Conservation (phyloP, 225 moss, liverwort and hornwort species). For the Marchantia polymorpha region DNA sequence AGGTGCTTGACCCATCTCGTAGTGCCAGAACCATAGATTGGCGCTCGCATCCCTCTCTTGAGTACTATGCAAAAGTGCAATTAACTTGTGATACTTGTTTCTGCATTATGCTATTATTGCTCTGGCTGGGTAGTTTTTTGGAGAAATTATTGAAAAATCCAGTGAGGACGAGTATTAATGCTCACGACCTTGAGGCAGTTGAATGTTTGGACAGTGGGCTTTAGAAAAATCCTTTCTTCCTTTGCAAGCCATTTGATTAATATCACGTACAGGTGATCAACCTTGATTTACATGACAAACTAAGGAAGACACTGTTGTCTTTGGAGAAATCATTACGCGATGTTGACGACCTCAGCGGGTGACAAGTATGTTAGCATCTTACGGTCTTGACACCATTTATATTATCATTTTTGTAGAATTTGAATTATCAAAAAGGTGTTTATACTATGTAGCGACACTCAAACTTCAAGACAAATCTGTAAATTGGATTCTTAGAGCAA, state of each 20-base stretch:
- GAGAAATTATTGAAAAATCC: not conserved
- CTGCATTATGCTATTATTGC: not conserved
- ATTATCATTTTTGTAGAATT: no score
- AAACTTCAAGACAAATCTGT: no score
- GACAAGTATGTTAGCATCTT: not conserved
- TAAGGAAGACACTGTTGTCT: conserved; percentile 86
- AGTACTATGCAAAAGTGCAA: not conserved
- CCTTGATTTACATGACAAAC: conserved; percentile 87
- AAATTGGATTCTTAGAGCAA: no score
- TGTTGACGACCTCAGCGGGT: conserved; percentile 88
- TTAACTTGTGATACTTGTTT: not conserved
- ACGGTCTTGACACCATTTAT: no score
- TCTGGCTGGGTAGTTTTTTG: not conserved
- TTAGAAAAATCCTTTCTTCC: not conserved
- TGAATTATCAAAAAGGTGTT: no score
- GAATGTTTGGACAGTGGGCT: not conserved
- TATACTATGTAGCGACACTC: no score
- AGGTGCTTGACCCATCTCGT: conserved; percentile 43
- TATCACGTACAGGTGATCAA: conserved; percentile 65
- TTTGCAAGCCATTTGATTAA: not conserved
- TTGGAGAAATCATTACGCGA: conserved; percentile 91
- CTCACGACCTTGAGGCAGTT: not conserved
- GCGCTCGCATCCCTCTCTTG: not conserved
- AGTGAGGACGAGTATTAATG: not conserved
- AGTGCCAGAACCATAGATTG: no score